Base-by-base conservation (phyloP, 2,329 filamentous ascomycete genomes). In the Uncinocarpus reesii region DNA sequence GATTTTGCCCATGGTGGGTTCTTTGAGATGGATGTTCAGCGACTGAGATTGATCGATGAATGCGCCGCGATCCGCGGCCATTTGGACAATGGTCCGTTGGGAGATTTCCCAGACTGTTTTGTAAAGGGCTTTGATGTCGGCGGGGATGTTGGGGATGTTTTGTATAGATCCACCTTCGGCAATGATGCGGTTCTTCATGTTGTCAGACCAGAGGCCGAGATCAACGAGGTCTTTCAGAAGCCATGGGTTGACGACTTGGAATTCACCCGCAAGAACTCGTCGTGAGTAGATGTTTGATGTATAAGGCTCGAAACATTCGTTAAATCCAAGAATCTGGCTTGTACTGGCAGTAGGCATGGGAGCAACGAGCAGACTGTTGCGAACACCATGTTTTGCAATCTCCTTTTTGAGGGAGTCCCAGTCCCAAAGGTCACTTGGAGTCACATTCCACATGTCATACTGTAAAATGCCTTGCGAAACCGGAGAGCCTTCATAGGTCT, bases 141-240 rank as follows among this genome's bases (percentile, higher is more conserved):
- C 80, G 11, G 92, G 90, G 54, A 98, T 95, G 71, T 93, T 96
- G 64, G 90, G 86, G 55, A 98, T 90, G 69, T 92, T 90, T 70
- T 96, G 92, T 48, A 98, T 84, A 16, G 90, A 96, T 57, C 92
- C 92, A 57, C 86, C 86, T 54, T 95, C 90, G 50, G 92, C 84
- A 62, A 98, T 98, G 76, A 98, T 98, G 60, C 92, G 88, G 77
- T 98, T 98, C 83, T 98, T 98, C 92, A 98, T 98, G 73, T 88
- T 87, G 71, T 98, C 90, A 41, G 90, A 95, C 92, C 92, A 98
- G 37, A 98, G 77, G 53, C 92, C 92, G 74, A 95, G 86, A 64
- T 98, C 92, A 58, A 98, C 92, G 24, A 98, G 81, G 62, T 98
- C 92, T 77, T 95, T 95, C 53, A 98, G 80, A 54, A 98, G 73